These are phyloP conservation scores for Crithidia expoeki DNA, from an alignment of 208 protist species.

Conservation along the genomic window DNA sequence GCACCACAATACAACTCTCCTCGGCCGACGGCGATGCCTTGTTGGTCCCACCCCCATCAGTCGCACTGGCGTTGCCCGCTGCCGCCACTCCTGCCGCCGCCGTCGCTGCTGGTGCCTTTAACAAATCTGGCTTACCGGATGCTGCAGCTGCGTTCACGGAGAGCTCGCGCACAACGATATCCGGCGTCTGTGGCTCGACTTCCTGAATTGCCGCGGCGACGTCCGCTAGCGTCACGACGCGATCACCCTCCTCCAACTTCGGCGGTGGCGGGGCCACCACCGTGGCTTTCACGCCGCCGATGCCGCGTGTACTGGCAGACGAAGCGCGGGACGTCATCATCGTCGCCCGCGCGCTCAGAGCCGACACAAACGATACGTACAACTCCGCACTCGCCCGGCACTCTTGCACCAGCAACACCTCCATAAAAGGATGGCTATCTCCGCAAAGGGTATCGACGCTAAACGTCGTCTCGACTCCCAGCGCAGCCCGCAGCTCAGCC, in stretches of 20 bases:
- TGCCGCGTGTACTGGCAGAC: neutral
- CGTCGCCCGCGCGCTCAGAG: constrained; percentile 43
- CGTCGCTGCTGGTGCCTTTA: neutral
- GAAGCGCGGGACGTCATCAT: constrained; percentile 9
- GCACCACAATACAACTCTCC: constrained; percentile 30
- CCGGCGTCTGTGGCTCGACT: constrained; percentile 73
- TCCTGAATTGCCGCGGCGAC: constrained; percentile 54
- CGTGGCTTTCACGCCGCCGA: neutral
- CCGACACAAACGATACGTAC: constrained; percentile 57
- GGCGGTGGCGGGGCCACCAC: neutral
- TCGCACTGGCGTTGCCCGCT: neutral
- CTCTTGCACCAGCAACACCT: constrained; percentile 75
- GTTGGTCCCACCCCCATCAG: neutral
- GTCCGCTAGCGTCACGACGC: constrained; percentile 49
- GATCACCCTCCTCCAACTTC: constrained; percentile 24
- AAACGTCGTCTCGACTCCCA: constrained; percentile 69
- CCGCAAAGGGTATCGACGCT: constrained; percentile 49
- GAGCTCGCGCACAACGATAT: constrained; percentile 69
- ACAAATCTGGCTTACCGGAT: constrained; percentile 3
- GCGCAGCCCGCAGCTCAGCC: constrained; percentile 43
- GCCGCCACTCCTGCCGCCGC: neutral
- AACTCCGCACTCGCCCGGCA: constrained; percentile 55
- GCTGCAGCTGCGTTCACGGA: constrained; percentile 46
- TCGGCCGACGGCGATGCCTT: neutral
- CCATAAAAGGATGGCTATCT: constrained; percentile 64